Percentiles rank a stretch among this genome's conserved stretches.
These are phyloP conservation scores for Apiospora rasikravindrae DNA, from an alignment of 2,329 filamentous ascomycete genomes.

Conservation along the genomic window DNA sequence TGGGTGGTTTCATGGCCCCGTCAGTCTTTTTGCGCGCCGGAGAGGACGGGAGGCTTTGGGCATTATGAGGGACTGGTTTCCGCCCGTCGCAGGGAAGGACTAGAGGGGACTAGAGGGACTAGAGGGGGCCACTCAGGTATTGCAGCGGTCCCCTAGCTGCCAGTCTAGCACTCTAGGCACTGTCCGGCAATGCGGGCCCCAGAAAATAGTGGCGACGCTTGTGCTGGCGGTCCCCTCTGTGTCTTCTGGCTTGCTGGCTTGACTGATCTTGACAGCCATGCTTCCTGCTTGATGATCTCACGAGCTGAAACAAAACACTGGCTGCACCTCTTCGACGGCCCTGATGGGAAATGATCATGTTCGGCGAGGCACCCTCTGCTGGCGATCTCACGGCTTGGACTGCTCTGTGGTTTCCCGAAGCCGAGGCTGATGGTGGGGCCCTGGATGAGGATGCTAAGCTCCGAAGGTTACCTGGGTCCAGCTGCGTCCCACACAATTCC, in stretches of 20 bases:
- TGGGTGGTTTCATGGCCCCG: background rate
- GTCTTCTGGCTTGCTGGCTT: too few species aligned
- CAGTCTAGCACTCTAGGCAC: background rate
- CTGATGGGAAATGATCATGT: background rate
- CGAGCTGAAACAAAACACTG: background rate
- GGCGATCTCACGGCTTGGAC: background rate
- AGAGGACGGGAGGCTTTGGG: background rate
- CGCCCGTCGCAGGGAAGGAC: background rate
- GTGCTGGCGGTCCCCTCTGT: background rate
- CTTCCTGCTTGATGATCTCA: background rate
- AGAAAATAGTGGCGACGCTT: slow-evolving; percentile 1
- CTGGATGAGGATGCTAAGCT: background rate
- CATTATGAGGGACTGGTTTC: slow-evolving; percentile 12
- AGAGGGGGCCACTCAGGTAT: slow-evolving; percentile 1
- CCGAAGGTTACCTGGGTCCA: background rate
- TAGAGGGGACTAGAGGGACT: background rate
- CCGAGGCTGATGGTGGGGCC: background rate
- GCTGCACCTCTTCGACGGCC: background rate
- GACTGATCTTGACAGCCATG: background rate
- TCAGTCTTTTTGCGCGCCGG: slow-evolving; percentile 7
- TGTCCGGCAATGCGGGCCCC: slow-evolving; percentile 2
- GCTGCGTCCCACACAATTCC: background rate
- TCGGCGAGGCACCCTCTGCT: background rate
- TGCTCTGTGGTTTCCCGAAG: background rate
- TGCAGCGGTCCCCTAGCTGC: background rate